Conservation (phyloP, 176 grass and related monocot genomes). For the Miscanthus lutarioriparius region DNA sequence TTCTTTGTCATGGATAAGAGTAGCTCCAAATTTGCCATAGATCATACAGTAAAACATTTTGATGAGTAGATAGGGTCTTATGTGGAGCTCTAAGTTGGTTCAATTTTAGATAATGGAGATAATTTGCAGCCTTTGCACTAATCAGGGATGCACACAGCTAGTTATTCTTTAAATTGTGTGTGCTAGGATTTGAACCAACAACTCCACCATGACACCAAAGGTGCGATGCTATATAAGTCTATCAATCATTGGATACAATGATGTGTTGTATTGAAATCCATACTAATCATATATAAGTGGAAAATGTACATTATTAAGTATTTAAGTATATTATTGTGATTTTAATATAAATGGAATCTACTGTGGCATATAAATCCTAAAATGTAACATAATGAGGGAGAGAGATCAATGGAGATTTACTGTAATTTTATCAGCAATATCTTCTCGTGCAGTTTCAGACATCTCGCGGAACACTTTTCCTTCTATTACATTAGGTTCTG, state of each 20-base stretch:
- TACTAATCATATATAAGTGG: neutral
- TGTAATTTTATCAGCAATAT: constrained; percentile 68
- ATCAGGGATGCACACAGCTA: neutral
- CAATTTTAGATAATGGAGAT: neutral
- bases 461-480: constrained; percentile 78
- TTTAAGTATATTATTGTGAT: constrained; percentile 3
- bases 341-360: neutral
- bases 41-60: neutral
- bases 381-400: neutral
- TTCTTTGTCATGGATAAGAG: neutral
- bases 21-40: neutral
- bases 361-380: neutral
- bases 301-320: neutral
- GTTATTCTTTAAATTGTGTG: neutral
- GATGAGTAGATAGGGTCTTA: neutral
- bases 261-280: neutral
- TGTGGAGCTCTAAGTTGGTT: neutral
- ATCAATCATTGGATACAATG: neutral
- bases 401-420: constrained; percentile 40
- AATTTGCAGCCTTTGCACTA: neutral
- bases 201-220: neutral
- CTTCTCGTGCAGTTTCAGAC: constrained; percentile 55
- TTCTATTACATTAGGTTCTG: constrained; percentile 66
- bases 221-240: neutral
- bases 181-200: neutral